Conservation (phyloP, 345 rosid genomes). For the Brassica nigra region DNA sequence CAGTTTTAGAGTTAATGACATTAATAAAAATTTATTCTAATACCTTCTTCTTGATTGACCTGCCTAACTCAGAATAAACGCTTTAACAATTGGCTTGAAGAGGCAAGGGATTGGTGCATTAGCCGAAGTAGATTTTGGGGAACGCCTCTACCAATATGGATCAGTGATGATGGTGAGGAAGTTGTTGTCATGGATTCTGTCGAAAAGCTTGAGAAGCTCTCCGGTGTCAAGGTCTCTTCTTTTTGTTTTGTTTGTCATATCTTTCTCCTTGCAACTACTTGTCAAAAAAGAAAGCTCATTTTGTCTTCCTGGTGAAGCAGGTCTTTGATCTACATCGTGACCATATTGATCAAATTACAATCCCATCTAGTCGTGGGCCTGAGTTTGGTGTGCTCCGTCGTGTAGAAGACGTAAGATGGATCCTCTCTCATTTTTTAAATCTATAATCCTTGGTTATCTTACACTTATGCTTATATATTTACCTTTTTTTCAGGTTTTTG, state of each 20-base stretch:
- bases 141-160: neutral
- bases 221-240: constrained; percentile 49
- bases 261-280: constrained; percentile 9
- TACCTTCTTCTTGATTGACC: constrained; percentile 16
- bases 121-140: neutral
- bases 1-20: constrained; percentile 5
- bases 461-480: constrained; percentile 1
- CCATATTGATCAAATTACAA: constrained; percentile 85
- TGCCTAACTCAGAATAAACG: constrained; percentile 71
- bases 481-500: constrained; percentile 70
- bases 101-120: neutral
- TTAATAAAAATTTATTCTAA: neutral
- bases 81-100: constrained; percentile 43
- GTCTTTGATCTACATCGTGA: constrained; percentile 93
- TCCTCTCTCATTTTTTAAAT: constrained; percentile 8
- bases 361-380: constrained; percentile 76
- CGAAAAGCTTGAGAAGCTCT: constrained; percentile 79
- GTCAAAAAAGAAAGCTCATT: constrained; percentile 3
- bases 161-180: neutral
- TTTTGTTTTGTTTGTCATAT: neutral
- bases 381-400: constrained; percentile 88
- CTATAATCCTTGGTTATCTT: constrained; percentile 3
- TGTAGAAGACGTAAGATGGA: constrained; percentile 77
- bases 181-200: constrained; percentile 51
- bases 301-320: constrained; percentile 45